Evolutionary conservation across 1,284 basidiomycete genomes (phyloP), one percentile per base, ranked within the genome.

Genomic region (Heterobasidion irregulare): DNA sequence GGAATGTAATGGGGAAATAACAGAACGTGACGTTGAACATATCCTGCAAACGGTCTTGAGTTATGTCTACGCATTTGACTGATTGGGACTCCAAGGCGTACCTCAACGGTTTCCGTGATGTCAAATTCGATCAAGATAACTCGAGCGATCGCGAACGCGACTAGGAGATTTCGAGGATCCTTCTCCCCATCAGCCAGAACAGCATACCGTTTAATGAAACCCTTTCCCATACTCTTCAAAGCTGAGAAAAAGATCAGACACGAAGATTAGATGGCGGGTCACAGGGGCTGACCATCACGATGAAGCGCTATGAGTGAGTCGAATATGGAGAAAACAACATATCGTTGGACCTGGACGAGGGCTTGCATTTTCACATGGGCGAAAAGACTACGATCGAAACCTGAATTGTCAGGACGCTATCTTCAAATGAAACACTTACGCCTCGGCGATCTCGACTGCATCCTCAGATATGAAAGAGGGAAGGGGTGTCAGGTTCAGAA

Each of bases 1-100:
- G 83, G 75, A 98, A 99, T 0, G 94, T 94, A 62, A 99, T 99
- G 1, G 97, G 97, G 71, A 98, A 99, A 71, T 99, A 99, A 71
- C 97, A 99, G 70, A 95, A 99, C 0, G 89, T 91, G 65, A 98
- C 86, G 66, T 99, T 93, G 72, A 97, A 99, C 57, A 99, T 75
- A 56, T 88, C 82, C 92, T 96, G 63, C 2, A n/a, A 6, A 34
- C 35, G 16, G 51, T n/a, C 26, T 8, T 50, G 35, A 34, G 36
- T 38, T 19, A 3, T 50, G 47, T 32, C 49, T 50, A 47, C 9
- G 53, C 32, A 50, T 19, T 33, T 8, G 26, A 26, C 26, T 5
- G 26, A 26, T 26, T 35, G 47, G 34, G 26, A 33, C 46, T 33
- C 7, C 15, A 12, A 41, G 16, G 63, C 80, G 60, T 64, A 93